Percentiles rank a stretch among this genome's conserved stretches.
Evolutionary conservation across 2,329 filamentous ascomycete species (phyloP).

Genomic region (Colletotrichum higginsianum): DNA sequence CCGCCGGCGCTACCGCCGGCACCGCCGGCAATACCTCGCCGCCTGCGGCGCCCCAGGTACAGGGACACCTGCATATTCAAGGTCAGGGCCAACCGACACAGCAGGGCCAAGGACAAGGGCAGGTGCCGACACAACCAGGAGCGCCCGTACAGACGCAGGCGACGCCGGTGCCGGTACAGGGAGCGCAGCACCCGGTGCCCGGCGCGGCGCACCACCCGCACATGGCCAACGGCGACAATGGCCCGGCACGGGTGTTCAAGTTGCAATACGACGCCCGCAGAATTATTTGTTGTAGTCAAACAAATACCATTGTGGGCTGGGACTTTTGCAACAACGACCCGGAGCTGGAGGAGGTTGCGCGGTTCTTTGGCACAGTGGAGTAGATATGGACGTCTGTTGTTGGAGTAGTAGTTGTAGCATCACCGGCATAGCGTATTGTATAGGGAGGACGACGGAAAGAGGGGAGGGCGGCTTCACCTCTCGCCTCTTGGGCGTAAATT

Average conservation of each 20-base stretch:
- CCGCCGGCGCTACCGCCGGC: neutral
- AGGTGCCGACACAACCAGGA: slow-evolving; percentile 25
- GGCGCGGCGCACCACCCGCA: slow-evolving; percentile 60
- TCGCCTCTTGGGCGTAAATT: no score
- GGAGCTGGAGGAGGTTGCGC: slow-evolving; percentile 82
- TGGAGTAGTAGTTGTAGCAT: slow-evolving; percentile 18
- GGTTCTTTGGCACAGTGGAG: slow-evolving; percentile 80
- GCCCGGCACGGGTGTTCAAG: slow-evolving; percentile 85
- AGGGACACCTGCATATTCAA: slow-evolving; percentile 37
- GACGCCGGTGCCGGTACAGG: slow-evolving; percentile 35
- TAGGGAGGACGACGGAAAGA: neutral
- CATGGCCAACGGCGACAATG: slow-evolving; percentile 61
- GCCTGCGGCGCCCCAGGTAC: slow-evolving; percentile 16
- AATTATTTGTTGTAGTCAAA: slow-evolving; percentile 95
- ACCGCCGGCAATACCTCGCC: neutral
- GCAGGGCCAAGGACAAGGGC: slow-evolving; percentile 12
- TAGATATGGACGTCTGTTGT: slow-evolving; percentile 47
- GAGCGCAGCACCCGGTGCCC: slow-evolving; percentile 28
- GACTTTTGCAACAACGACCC: slow-evolving; percentile 93
- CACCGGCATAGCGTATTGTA: slow-evolving; percentile 39
- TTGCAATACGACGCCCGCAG: slow-evolving; percentile 94
- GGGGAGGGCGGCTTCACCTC: neutral
- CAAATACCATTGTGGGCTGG: slow-evolving; percentile 94
- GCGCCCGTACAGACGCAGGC: slow-evolving; percentile 42
- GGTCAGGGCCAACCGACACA: slow-evolving; percentile 20